Percentiles rank a stretch among this genome's conserved stretches.
phyloP scores from a whole-genome alignment of 2,329 filamentous ascomycete genomes.

The Incumbomyces lentus region DNA sequence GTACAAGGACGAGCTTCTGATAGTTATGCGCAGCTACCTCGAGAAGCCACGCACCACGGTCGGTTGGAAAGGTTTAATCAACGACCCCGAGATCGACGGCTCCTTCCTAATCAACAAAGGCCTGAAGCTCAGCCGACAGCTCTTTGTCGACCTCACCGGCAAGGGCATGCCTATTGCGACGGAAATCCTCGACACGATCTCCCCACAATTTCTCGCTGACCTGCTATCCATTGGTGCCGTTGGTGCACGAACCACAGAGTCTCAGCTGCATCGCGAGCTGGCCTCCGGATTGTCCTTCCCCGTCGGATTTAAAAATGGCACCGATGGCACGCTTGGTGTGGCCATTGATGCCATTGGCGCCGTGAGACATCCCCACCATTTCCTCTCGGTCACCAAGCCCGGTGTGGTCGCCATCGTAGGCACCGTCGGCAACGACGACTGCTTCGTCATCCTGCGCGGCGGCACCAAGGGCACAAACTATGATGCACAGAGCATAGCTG shows the following conservation, averaged over 20 bases:
- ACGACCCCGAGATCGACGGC: slow-evolving; percentile 95
- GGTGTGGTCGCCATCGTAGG: slow-evolving; percentile 84
- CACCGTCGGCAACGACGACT: slow-evolving; percentile 89
- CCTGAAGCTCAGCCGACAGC: slow-evolving; percentile 76
- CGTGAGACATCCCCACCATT: slow-evolving; percentile 60
- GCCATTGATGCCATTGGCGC: slow-evolving; percentile 93
- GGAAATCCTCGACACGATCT: slow-evolving; percentile 99
- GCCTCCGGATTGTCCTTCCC: slow-evolving; percentile 93
- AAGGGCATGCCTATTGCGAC: slow-evolving; percentile 88
- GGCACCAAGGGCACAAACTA: slow-evolving; percentile 90
- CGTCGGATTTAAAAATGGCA: slow-evolving; percentile 99
- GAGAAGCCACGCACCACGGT: slow-evolving; percentile 98
- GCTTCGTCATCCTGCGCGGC: slow-evolving; percentile 90
- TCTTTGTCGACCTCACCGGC: slow-evolving; percentile 82
- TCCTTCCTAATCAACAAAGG: slow-evolving; percentile 99
- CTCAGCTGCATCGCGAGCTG: slow-evolving; percentile 89
- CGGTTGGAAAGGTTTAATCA: slow-evolving; percentile 98
- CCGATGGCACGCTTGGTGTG: slow-evolving; percentile 79
- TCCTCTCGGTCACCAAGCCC: slow-evolving; percentile 97
- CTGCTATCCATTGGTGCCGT: slow-evolving; percentile 92
- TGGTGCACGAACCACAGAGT: slow-evolving; percentile 91
- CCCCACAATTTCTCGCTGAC: slow-evolving; percentile 93
- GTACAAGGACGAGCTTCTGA: slow-evolving; percentile 71
- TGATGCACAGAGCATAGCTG: slow-evolving; percentile 71
- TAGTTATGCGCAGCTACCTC: slow-evolving; percentile 97